phyloP scores from a whole-genome alignment of 2,329 filamentous ascomycete species.

The Aspergillus proliferans region DNA sequence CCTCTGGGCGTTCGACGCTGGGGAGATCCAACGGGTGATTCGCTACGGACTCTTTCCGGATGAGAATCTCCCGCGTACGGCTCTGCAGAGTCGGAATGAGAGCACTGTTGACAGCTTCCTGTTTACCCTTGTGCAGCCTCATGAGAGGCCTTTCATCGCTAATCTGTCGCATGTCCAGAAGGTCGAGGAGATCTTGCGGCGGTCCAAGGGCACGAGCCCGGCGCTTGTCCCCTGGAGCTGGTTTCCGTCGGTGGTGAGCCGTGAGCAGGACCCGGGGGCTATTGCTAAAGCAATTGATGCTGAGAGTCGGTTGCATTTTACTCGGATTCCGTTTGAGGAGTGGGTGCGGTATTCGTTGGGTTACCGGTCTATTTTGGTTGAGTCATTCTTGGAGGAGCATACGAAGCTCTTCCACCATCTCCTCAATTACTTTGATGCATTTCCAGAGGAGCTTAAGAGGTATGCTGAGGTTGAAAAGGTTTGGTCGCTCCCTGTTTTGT shows the following conservation, averaged over 20 bases:
- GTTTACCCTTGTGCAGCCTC: constrained; percentile 19
- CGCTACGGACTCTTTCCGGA: constrained; percentile 33
- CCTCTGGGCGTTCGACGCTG: constrained; percentile 34
- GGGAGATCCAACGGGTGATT: constrained; percentile 32
- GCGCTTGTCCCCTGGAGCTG: constrained; percentile 29
- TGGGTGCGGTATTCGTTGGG: constrained; percentile 34
- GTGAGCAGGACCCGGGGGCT: constrained; percentile 13
- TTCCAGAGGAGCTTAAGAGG: constrained; percentile 24
- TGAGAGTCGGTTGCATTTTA: constrained; percentile 37
- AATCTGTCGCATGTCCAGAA: constrained; percentile 31
- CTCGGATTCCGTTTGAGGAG: constrained; percentile 33
- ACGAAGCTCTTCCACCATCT: constrained; percentile 30
- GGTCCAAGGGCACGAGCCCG: constrained; percentile 20
- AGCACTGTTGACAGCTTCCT: constrained; percentile 30
- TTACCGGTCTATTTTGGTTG: constrained; percentile 26
- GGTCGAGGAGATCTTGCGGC: constrained; percentile 34
- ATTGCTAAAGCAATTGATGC: constrained; percentile 31
- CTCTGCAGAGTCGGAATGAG: constrained; percentile 27
- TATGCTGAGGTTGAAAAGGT: constrained; percentile 36
- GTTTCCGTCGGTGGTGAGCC: constrained; percentile 24
- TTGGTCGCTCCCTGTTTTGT: constrained; percentile 1
- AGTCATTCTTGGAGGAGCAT: constrained; percentile 37
- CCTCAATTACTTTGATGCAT: constrained; percentile 24
- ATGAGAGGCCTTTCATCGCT: constrained; percentile 19
- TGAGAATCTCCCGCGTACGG: constrained; percentile 28